A percentile compares a stretch with the other conserved stretches of the same genome.
These are phyloP conservation scores for Cicer chorassanicum DNA, from an alignment of 306 rosid genomes.

Conservation along the genomic window DNA sequence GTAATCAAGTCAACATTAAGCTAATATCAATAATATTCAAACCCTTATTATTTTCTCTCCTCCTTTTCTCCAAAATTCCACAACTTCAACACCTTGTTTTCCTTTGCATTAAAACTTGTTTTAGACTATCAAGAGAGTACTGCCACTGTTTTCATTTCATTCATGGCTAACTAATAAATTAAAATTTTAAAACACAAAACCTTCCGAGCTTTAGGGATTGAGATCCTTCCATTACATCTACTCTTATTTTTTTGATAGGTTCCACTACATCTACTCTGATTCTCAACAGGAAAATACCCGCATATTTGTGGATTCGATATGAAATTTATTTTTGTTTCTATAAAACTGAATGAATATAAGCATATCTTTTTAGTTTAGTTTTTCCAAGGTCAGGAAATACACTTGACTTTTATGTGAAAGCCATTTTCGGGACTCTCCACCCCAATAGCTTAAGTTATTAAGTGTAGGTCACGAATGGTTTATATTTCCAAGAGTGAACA, in stretches of 20 bases:
- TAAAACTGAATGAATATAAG: conserved; percentile 3
- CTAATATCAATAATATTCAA: no score
- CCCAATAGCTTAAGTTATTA: not conserved
- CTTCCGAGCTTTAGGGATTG: not conserved
- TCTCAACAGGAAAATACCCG: conserved; percentile 3
- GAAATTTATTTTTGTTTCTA: conserved; percentile 3
- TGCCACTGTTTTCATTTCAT: conserved; percentile 1
- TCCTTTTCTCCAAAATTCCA: no score
- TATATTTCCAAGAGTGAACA: not conserved
- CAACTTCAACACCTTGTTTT: no score
- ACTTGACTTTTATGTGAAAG: conserved; percentile 1
- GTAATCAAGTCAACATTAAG: no score
- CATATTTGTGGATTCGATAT: not conserved
- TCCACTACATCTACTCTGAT: not conserved
- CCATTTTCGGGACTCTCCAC: conserved; percentile 19
- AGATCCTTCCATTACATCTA: not conserved
- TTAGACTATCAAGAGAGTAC: not conserved
- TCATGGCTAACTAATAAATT: not conserved
- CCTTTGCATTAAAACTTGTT: not conserved
- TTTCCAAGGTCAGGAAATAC: conserved; percentile 17
- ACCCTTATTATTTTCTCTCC: no score
- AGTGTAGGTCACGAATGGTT: not conserved
- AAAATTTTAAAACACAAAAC: not conserved
- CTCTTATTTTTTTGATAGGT: not conserved
- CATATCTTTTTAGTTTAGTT: conserved; percentile 1